Conservation (phyloP, 2,329 filamentous ascomycete genomes). For the Pseudocercospora eumusae region DNA sequence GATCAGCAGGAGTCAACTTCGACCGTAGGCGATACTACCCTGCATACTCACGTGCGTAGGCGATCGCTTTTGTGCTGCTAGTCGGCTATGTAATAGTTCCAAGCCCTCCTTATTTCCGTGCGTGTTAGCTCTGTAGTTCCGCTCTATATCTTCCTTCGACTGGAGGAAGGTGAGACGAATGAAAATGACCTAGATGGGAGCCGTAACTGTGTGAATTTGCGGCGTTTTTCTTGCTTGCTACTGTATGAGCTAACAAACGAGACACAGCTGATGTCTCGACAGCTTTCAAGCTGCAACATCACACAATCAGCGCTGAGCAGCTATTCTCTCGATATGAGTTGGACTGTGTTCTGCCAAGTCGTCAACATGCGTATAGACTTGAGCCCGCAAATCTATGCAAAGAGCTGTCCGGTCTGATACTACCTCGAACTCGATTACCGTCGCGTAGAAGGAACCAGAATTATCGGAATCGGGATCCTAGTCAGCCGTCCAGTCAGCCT, state of each 20-base stretch:
- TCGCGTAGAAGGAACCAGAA: conserved; percentile 39
- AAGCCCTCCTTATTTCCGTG: no score
- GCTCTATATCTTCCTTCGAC: conserved; percentile 48
- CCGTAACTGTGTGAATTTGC: conserved; percentile 40
- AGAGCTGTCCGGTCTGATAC: conserved; percentile 40
- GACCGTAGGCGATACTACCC: no score
- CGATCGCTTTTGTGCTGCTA: no score
- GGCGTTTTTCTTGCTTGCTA: background rate
- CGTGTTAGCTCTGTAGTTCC: no score
- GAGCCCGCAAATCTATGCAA: conserved; percentile 45
- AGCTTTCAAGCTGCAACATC: background rate
- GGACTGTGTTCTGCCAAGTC: conserved; percentile 43
- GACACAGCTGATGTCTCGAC: background rate
- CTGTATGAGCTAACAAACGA: background rate
- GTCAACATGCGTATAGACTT: conserved; percentile 48
- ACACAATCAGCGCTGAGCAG: background rate
- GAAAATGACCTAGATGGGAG: conserved; percentile 46
- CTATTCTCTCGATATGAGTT: conserved; percentile 11
- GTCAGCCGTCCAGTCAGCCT: background rate
- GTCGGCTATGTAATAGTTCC: no score
- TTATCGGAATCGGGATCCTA: background rate
- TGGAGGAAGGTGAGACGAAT: conserved; percentile 50
- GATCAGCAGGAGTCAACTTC: no score
- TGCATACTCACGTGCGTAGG: no score
- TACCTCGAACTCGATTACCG: conserved; percentile 51